phyloP scores from a whole-genome alignment of 768 basidiomycete species.

The Kwoniella heveanensis region DNA sequence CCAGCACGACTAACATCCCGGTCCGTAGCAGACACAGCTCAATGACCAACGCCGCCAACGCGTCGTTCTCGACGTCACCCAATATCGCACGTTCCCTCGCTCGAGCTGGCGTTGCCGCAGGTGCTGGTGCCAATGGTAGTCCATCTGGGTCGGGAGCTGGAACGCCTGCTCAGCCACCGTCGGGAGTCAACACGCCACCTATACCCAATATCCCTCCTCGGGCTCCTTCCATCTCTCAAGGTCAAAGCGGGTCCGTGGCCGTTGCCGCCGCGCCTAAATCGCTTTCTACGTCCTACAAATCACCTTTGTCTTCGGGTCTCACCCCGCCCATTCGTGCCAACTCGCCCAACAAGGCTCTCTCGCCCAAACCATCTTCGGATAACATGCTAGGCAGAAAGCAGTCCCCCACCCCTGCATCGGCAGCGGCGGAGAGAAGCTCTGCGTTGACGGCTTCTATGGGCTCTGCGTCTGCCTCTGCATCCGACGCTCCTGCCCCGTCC shows the following conservation, averaged over 20 bases:
- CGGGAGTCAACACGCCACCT: background rate
- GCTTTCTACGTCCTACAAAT: constrained; percentile 19
- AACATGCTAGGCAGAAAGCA: constrained; percentile 20
- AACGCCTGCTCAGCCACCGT: background rate
- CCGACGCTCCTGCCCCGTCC: no score
- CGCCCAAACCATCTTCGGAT: constrained; percentile 17
- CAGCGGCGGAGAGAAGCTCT: constrained; percentile 8
- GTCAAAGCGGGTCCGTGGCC: background rate
- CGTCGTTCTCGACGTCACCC: constrained; percentile 13
- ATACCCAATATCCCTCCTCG: constrained; percentile 42
- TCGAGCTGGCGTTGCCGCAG: background rate
- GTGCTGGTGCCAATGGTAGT: background rate
- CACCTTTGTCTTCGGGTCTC: background rate
- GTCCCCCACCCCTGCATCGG: constrained; percentile 2
- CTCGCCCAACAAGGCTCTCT: constrained; percentile 3
- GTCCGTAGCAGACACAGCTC: background rate
- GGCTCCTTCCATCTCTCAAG: constrained; percentile 16
- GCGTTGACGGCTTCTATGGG: constrained; percentile 25
- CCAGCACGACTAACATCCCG: background rate
- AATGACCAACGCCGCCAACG: background rate
- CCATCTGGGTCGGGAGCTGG: background rate
- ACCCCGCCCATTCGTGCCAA: constrained; percentile 1
- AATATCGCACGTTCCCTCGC: constrained; percentile 10
- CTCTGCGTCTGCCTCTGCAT: constrained; percentile 3
- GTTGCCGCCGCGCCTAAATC: background rate